Base-by-base conservation (phyloP, 768 basidiomycete species). In the Rhodotorula paludigena region DNA sequence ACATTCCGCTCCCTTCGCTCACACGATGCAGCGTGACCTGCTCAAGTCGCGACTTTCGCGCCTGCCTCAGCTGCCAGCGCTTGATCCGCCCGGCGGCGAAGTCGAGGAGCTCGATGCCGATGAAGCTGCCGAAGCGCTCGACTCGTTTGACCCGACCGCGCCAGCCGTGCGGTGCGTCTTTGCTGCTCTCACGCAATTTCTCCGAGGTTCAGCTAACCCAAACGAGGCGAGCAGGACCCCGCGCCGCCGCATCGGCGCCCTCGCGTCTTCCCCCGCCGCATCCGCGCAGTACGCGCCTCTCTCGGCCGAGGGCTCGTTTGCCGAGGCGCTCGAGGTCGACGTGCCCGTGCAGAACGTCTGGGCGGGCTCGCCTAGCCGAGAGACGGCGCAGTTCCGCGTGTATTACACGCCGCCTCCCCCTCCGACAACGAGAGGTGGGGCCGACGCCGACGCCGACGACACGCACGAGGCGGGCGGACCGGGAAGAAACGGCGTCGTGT, bases 241-340 rank as follows among this genome's bases (percentile, higher is more conserved):
- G 2, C 35, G 35, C 36, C 59, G 54, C 76, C 28, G 48, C 70
- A 72, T 69, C 74, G 80, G 79, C 48, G 74, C 44, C 6, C 52
- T 35, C 35, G 52, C 35, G 16, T 33, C 32, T 12, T 51, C 45
- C 10, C 45, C 45, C 32, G n/a, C 52, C 25, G 23, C 33, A 11
- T 35, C 52, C 14, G 28, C 35, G 53, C 51, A 65, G n/a, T 87
- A 85, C 71, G 74, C 85, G 0, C 91, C 93, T 0, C 83, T 96
- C 58, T 92, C 89, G 45, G 89, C 89, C 0, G 79, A 84, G 23
- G 81, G 81, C 2, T 94, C 84, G 81, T 97, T 96, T 76, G 78
- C 81, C 0, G 84, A 90, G 69, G 93, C 94, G 15, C 79, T 87
- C 5, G 87, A 91, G 74, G 87, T 97, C 51, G 77, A 82, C 0